Evolutionary conservation across 352 stramenopile genomes (phyloP).

Genomic region (Phytopythium vexans): DNA sequence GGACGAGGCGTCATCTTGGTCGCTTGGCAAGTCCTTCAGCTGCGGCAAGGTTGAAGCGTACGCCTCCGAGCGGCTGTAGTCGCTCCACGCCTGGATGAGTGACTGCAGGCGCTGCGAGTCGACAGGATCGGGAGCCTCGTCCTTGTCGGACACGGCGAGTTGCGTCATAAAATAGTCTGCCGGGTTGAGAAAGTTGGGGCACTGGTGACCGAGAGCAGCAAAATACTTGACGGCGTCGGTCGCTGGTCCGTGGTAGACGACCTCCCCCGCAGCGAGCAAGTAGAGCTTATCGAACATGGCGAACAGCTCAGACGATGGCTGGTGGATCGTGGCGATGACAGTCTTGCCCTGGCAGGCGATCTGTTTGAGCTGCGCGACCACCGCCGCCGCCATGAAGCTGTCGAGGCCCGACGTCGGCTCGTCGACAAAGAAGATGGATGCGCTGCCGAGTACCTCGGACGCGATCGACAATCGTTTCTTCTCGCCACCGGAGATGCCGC

Average conservation of each 20-base stretch:
- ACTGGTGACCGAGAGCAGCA: constrained; percentile 20
- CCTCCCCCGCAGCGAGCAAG: constrained; percentile 31
- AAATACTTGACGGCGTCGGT: constrained; percentile 39
- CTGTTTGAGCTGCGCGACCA: constrained; percentile 37
- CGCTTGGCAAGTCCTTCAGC: background rate
- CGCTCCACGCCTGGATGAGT: constrained; percentile 18
- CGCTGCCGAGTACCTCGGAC: constrained; percentile 71
- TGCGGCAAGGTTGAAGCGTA: background rate
- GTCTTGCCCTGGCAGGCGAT: constrained; percentile 74
- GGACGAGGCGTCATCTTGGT: constrained; percentile 4
- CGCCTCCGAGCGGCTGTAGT: background rate
- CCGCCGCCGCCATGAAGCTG: constrained; percentile 40
- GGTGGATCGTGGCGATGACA: constrained; percentile 85
- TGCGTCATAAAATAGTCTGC: constrained; percentile 55
- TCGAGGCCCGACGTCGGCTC: constrained; percentile 68
- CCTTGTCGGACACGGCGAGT: constrained; percentile 34
- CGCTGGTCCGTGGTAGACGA: constrained; percentile 41
- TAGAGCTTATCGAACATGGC: constrained; percentile 43
- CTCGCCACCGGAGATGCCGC: constrained; percentile 70
- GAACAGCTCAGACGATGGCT: constrained; percentile 57
- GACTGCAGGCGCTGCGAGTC: constrained; percentile 18
- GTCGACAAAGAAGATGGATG: constrained; percentile 75
- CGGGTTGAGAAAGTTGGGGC: constrained; percentile 42
- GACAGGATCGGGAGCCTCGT: constrained; percentile 12
- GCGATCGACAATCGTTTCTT: constrained; percentile 77